These are phyloP conservation scores for Taphrina confusa DNA, from an alignment of 1,139 yeast species.

Conservation along the genomic window DNA sequence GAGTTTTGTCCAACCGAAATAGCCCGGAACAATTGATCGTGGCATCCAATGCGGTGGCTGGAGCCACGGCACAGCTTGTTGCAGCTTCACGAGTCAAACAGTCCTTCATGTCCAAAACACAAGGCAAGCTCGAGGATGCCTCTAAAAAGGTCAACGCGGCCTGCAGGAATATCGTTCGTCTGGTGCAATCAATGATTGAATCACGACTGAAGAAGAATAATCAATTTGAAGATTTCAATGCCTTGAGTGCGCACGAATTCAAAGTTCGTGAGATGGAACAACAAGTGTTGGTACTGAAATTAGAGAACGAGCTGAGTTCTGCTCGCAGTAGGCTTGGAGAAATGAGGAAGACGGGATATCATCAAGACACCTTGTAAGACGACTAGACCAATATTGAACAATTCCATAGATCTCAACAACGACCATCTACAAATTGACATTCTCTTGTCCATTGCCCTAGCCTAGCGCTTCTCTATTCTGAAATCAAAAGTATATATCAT, in stretches of 20 bases:
- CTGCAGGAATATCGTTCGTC: slow-evolving; percentile 67
- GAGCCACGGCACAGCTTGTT: slow-evolving; percentile 88
- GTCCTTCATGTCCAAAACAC: slow-evolving; percentile 72
- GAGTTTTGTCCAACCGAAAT: slow-evolving; percentile 64
- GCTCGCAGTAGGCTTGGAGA: slow-evolving; percentile 86
- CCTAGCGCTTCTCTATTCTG: background rate
- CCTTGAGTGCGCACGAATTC: slow-evolving; percentile 74
- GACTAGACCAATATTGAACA: too few species aligned
- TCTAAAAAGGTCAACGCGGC: slow-evolving; percentile 71
- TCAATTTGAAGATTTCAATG: slow-evolving; percentile 59
- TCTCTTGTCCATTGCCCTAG: background rate
- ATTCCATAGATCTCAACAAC: too few species aligned
- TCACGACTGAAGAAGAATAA: slow-evolving; percentile 49
- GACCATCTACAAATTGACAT: background rate
- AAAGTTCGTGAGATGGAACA: slow-evolving; percentile 91
- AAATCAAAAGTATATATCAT: background rate
- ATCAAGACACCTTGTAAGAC: slow-evolving; percentile 23
- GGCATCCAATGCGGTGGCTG: slow-evolving; percentile 89
- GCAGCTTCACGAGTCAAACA: slow-evolving; percentile 92
- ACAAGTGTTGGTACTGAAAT: slow-evolving; percentile 82
- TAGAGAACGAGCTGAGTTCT: slow-evolving; percentile 68
- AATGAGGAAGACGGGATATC: slow-evolving; percentile 62
- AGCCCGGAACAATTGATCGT: slow-evolving; percentile 84
- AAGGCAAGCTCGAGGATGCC: slow-evolving; percentile 69
- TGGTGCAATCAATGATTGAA: slow-evolving; percentile 64